Percentiles rank a stretch among this genome's conserved stretches.
Conservation (phyloP, 129 eudicot species). For the Oenanthe sinensis region DNA sequence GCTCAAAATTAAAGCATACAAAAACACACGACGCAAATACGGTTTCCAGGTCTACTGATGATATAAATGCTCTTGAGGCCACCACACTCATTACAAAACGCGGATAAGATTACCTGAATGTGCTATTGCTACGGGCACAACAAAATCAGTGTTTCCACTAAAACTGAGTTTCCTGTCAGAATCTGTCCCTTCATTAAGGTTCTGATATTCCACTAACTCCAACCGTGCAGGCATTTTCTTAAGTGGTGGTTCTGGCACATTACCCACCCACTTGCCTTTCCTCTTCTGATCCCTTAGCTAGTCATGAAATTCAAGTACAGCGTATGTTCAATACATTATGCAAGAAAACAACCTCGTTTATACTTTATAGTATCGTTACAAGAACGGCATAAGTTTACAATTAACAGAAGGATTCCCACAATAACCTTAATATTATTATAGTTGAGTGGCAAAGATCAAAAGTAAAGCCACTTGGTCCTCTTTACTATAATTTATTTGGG, state of each 20-base stretch:
- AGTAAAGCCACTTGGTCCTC: not conserved
- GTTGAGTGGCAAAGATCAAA: not conserved
- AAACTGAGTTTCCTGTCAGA: constrained; percentile 20
- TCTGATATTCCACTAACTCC: constrained; percentile 23
- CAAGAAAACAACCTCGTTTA: not conserved
- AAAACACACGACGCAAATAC: too few species aligned
- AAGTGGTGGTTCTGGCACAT: constrained; percentile 21
- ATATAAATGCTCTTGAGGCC: not conserved
- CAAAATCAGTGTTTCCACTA: constrained; percentile 14
- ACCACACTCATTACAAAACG: not conserved
- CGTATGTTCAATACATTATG: not conserved
- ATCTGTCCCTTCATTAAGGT: constrained; percentile 12
- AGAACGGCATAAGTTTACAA: not conserved
- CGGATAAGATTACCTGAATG: constrained; percentile 22
- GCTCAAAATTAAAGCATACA: too few species aligned
- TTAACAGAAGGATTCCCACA: not conserved
- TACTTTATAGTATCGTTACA: not conserved
- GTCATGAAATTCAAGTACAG: constrained; percentile 8
- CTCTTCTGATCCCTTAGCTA: constrained; percentile 12
- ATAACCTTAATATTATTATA: not conserved
- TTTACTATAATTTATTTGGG: not conserved
- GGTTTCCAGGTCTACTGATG: too few species aligned
- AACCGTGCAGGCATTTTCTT: constrained; percentile 18
- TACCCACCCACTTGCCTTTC: constrained; percentile 15
- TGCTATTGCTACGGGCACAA: constrained; percentile 13